Conservation (phyloP, 306 rosid genomes). For the Astragalus membranaceus region DNA sequence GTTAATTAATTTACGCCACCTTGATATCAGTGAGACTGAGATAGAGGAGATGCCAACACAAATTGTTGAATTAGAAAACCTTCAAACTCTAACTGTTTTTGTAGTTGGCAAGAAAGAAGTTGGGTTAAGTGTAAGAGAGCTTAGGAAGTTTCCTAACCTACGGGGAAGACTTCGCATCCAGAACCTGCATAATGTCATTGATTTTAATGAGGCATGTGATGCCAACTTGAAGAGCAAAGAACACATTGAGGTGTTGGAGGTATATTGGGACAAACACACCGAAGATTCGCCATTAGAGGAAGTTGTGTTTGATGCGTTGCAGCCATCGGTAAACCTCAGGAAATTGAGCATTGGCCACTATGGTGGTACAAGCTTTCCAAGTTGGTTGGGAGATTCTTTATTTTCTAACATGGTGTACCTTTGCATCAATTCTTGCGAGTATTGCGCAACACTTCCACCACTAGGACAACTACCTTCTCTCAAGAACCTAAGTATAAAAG, state of each 20-base stretch:
- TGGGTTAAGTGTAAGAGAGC: background rate
- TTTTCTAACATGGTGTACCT: background rate
- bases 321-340: background rate
- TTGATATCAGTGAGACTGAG: fast-evolving
- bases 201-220: background rate
- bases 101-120: background rate
- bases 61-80: background rate
- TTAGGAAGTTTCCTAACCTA: background rate
- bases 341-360: background rate
- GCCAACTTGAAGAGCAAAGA: background rate
- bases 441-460: background rate
- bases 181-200: background rate
- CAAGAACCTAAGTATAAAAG: background rate
- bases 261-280: background rate
- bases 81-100: background rate
- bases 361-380: background rate
- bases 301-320: background rate
- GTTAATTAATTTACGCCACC: background rate
- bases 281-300: background rate
- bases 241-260: background rate
- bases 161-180: background rate
- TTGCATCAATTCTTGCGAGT: background rate
- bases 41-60: background rate
- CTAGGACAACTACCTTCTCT: constrained; percentile 3
- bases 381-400: background rate